Conservation (phyloP, 192 early-diverging fungal species). For the Coemansia aciculifera region DNA sequence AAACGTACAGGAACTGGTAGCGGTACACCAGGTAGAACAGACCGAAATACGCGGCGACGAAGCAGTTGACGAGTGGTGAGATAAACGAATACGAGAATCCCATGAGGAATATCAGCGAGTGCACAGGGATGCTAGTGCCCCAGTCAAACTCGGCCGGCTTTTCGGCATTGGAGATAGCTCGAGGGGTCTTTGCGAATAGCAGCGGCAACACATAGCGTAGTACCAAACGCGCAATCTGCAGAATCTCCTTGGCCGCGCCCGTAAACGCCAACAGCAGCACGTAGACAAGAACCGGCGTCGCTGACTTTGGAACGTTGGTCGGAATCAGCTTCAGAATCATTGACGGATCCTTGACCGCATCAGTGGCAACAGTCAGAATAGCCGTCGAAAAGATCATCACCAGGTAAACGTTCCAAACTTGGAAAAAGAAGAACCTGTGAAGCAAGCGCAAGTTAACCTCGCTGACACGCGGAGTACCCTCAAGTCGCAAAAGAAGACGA, state of each 20-base stretch:
- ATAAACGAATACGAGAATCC: slow-evolving; percentile 81
- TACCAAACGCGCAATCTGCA: slow-evolving; percentile 68
- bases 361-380: slow-evolving; percentile 50
- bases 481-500: slow-evolving; percentile 62
- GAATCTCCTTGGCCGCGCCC: slow-evolving; percentile 66
- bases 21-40: slow-evolving; percentile 76
- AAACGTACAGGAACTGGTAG: slow-evolving; percentile 85
- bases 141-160: slow-evolving; percentile 60
- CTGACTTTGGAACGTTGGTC: slow-evolving; percentile 67
- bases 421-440: slow-evolving; percentile 79
- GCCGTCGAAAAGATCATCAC: slow-evolving; percentile 76
- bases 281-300: slow-evolving; percentile 84
- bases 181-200: slow-evolving; percentile 74
- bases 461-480: slow-evolving; percentile 64
- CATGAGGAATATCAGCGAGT: slow-evolving; percentile 71
- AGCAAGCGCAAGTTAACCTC: slow-evolving; percentile 68
- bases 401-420: slow-evolving; percentile 80
- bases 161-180: slow-evolving; percentile 62
- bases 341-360: slow-evolving; percentile 29
- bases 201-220: slow-evolving; percentile 61
- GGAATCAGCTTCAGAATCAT: slow-evolving; percentile 57
- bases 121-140: slow-evolving; percentile 67
- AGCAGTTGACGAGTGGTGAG: slow-evolving; percentile 78
- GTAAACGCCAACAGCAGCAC: slow-evolving; percentile 75
- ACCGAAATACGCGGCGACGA: slow-evolving; percentile 76